Conservation (phyloP, 108 stramenopile species). For the Aurantiochytrium sp. region DNA sequence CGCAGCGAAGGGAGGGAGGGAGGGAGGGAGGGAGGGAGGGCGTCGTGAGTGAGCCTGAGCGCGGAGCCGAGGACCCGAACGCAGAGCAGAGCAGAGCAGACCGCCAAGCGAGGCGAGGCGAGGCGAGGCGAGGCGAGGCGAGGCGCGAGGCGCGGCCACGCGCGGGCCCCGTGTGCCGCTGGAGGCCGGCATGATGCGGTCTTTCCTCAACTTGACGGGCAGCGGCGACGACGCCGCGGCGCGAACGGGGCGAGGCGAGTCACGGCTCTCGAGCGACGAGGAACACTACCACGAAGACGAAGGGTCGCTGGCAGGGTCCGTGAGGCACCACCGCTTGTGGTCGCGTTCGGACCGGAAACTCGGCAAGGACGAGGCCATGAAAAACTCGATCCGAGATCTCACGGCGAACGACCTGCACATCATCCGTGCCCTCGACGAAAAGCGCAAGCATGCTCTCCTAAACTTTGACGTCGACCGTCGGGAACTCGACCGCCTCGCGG, state of each 20-base stretch:
- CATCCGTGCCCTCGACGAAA: neutral
- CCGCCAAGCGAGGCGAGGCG: too few species aligned
- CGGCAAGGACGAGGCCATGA: neutral
- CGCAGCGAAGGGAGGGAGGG: too few species aligned
- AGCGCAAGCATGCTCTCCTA: neutral
- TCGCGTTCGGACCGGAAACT: neutral
- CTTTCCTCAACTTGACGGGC: too few species aligned
- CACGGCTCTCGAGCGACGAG: neutral
- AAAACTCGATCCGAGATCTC: neutral
- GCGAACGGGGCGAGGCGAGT: too few species aligned
- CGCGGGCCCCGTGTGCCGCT: too few species aligned
- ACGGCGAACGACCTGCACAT: neutral
- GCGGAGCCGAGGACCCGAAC: too few species aligned
- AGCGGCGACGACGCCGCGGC: neutral
- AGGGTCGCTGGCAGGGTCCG: neutral
- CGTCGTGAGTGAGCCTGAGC: too few species aligned
- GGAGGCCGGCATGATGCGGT: neutral
- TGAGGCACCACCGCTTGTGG: neutral
- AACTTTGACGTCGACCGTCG: slow-evolving; percentile 2
- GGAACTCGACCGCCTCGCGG: neutral
- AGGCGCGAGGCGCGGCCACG: too few species aligned
- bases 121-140: too few species aligned
- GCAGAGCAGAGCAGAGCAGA: too few species aligned
- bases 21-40: too few species aligned
- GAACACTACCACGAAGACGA: neutral